These are phyloP conservation scores for Leishmania tropica DNA, from an alignment of 208 protist genomes.

Conservation along the genomic window DNA sequence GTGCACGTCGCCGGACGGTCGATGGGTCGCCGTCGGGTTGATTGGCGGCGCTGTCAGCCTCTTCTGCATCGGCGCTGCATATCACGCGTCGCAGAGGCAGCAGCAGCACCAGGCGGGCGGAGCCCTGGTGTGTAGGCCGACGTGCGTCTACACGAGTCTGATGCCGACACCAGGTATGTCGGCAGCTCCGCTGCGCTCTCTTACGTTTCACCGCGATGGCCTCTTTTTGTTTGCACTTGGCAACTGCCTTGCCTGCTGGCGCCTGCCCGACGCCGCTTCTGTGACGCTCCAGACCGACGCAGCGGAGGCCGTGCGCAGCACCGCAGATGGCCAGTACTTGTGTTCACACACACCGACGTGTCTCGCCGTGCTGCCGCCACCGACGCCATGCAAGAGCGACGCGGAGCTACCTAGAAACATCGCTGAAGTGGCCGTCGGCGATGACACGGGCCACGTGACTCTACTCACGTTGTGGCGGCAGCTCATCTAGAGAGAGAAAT, in stretches of 20 bases:
- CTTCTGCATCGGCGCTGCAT: constrained; percentile 26
- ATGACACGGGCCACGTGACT: constrained; percentile 53
- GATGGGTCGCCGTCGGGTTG: constrained; percentile 34
- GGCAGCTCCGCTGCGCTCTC: constrained; percentile 4
- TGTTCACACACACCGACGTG: constrained; percentile 19
- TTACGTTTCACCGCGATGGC: constrained; percentile 26
- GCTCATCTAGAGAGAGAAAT: constrained; percentile 1
- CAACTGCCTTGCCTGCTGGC: constrained; percentile 24
- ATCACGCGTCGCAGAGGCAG: constrained; percentile 8
- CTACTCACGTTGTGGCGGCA: constrained; percentile 59
- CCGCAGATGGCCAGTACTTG: constrained; percentile 22
- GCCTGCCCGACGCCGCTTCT: constrained; percentile 4
- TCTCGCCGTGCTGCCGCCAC: constrained; percentile 27
- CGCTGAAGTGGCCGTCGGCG: constrained; percentile 57
- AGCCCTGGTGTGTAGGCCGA: constrained; percentile 15
- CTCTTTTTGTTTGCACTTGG: constrained; percentile 24
- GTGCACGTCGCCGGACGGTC: constrained; percentile 19
- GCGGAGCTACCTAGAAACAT: constrained; percentile 22
- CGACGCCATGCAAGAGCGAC: constrained; percentile 12
- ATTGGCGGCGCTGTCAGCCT: constrained; percentile 26
- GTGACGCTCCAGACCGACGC: neutral
- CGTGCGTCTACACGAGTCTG: constrained; percentile 18
- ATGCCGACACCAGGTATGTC: constrained; percentile 17
- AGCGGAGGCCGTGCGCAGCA: neutral
- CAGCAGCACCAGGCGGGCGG: neutral